These are phyloP conservation scores for Amoebophrya sp. DNA, from an alignment of 169 alveolate species.

Conservation along the genomic window DNA sequence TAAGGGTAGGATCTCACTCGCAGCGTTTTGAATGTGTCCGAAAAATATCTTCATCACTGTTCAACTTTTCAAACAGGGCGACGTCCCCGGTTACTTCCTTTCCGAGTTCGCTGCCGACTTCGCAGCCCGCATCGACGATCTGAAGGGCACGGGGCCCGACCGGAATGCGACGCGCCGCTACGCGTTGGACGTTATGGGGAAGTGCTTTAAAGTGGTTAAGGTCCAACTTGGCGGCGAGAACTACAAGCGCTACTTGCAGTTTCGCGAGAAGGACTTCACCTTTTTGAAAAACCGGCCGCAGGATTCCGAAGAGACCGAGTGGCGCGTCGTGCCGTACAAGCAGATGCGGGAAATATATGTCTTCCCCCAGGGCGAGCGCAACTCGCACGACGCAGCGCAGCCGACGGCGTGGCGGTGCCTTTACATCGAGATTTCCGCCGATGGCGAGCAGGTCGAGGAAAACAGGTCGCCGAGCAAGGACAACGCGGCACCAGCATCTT, in stretches of 20 bases:
- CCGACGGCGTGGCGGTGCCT: neutral
- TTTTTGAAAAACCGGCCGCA: neutral
- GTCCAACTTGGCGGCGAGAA: neutral
- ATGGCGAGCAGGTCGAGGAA: neutral
- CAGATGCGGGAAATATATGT: neutral
- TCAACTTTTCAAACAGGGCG: no score
- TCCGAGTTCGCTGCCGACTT: neutral
- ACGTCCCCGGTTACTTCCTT: no score
- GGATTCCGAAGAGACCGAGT: neutral
- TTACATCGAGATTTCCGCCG: neutral
- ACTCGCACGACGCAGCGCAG: neutral
- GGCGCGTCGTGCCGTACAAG: neutral
- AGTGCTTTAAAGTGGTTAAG: neutral
- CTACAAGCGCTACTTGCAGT: neutral
- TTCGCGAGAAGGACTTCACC: neutral
- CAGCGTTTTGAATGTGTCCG: no score
- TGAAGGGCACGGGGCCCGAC: neutral
- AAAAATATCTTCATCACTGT: no score
- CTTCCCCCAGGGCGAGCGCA: neutral
- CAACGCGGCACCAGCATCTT: no score
- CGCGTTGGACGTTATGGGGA: neutral
- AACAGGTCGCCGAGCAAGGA: no score
- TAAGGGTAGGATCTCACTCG: no score
- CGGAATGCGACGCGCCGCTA: neutral
- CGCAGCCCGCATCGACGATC: neutral